These are phyloP conservation scores for Pterula multifida DNA, from an alignment of 1,284 basidiomycete species.

Conservation along the genomic window DNA sequence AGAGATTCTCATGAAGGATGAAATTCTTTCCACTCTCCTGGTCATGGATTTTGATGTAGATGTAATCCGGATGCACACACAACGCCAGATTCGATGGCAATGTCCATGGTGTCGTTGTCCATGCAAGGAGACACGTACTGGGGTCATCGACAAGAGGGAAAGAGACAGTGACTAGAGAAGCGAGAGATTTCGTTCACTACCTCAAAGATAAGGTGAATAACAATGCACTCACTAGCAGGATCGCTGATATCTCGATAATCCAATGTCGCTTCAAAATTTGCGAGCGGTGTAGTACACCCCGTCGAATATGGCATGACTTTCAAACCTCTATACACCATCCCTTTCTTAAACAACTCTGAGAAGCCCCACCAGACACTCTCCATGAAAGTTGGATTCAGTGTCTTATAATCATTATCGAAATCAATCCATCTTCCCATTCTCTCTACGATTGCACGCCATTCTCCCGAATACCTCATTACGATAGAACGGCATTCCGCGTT, in stretches of 20 bases:
- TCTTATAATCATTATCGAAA: conserved; percentile 99
- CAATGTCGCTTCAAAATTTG: conserved; percentile 95
- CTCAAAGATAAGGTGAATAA: not conserved
- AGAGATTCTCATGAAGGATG: conserved; percentile 84
- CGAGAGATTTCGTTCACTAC: not conserved
- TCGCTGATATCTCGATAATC: conserved; percentile 93
- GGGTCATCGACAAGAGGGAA: conserved; percentile 94
- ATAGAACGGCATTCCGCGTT: conserved; percentile 95
- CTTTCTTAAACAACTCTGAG: conserved; percentile 83
- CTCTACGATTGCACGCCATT: conserved; percentile 94
- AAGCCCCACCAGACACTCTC: conserved; percentile 99
- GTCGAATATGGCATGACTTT: conserved; percentile 99
- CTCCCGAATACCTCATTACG: conserved; percentile 93
- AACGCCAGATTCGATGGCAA: conserved; percentile 91
- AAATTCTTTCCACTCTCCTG: conserved; percentile 82
- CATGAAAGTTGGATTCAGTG: conserved; percentile 90
- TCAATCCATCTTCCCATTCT: conserved; percentile 99
- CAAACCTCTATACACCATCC: conserved; percentile 89
- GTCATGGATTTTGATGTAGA: conserved; percentile 96
- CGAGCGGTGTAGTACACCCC: conserved; percentile 91
- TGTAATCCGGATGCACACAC: conserved; percentile 94
- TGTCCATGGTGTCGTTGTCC: conserved; percentile 99
- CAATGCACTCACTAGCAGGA: conserved; percentile 60
- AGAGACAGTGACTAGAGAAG: conserved; percentile 65
- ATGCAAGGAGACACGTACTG: conserved; percentile 83